Evolutionary conservation across 73 alveolate genomes (phyloP), one percentile per base, ranked within the genome.

Genomic region (Effrenium voratum): DNA sequence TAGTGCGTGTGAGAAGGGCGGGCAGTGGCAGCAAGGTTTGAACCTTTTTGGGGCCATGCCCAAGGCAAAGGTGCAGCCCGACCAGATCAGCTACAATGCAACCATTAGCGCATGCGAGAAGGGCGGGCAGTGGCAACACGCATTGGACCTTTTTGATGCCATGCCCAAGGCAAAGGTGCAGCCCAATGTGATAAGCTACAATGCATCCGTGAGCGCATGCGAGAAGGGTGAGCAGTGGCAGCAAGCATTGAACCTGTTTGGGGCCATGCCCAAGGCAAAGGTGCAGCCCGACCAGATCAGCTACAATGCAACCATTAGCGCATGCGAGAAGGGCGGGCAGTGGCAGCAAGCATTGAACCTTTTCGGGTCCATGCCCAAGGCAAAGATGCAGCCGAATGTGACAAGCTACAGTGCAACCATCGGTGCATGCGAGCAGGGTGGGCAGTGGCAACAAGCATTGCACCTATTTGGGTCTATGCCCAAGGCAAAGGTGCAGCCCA

Each of bases 121-220:
- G 47, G 92, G 75, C 50, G 36, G 73, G 46, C 92, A 81, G 50
- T 81, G 92, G 92, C 50, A 81, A n/a, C 36, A 47, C n/a, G 92
- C 92, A 32, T n/a, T 81, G 38, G 73, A 81, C 12, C 34, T 49
- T 13, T 81, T 49, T 49, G 15, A 15, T 34, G n/a, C 73, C 49
- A 81, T 79, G 90, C 90, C 63, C 45, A 44, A 79, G 30, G 68
- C 30, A 43, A 16, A 79, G 63, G 46, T 79, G 4, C 24, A 5
- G 24, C 90, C 90, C 32, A 79, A 43, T 6, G 13, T 79, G 44
- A 79, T 79, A 59, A 79, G 90, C 90, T 79, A 13, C 90, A 79
- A 79, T 45, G 26, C 90, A 4, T 44, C 90, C 24, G 46, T 79
- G 68, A 79, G 90, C 46, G 38, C 90, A 3, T 45, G 30, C 46